Evolutionary conservation across 2,329 filamentous ascomycete genomes (phyloP).

Genomic region (Neofusicoccum cordaticola): DNA sequence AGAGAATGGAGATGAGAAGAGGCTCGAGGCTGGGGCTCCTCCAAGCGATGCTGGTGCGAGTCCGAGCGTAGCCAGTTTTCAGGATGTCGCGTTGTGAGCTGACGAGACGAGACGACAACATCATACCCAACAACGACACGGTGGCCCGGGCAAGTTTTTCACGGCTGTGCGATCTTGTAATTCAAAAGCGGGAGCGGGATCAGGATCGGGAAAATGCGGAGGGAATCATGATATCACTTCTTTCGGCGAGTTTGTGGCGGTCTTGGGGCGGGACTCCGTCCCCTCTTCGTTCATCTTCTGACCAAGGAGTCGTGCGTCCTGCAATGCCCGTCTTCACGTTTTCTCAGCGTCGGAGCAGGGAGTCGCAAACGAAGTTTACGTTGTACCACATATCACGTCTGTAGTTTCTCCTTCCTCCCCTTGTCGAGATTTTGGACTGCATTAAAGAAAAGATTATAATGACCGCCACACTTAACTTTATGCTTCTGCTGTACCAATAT

Average conservation of each 20-base stretch:
- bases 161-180: slow-evolving; percentile 3
- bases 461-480: background rate
- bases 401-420: background rate
- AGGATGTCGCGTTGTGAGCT: slow-evolving; percentile 15
- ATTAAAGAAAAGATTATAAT: slow-evolving; percentile 7
- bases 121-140: slow-evolving; percentile 9
- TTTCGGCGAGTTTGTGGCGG: background rate
- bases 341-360: background rate
- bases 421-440: background rate
- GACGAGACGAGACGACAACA: slow-evolving; percentile 7
- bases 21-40: slow-evolving; percentile 3
- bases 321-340: background rate
- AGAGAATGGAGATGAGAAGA: background rate
- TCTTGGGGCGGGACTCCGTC: background rate
- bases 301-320: background rate
- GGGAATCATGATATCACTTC: slow-evolving; percentile 1
- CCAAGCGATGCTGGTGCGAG: slow-evolving; percentile 9
- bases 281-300: background rate
- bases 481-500: background rate
- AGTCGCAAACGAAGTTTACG: slow-evolving; percentile 1
- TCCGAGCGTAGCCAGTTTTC: slow-evolving; percentile 11
- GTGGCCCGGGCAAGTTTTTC: slow-evolving; percentile 2
- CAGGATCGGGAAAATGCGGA: background rate
- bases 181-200: background rate
- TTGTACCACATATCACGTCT: slow-evolving; percentile 7